Percentiles rank a stretch among this genome's conserved stretches.
Evolutionary conservation across 805 yeast species (phyloP).

Genomic region (Kuraishia hungarica): DNA sequence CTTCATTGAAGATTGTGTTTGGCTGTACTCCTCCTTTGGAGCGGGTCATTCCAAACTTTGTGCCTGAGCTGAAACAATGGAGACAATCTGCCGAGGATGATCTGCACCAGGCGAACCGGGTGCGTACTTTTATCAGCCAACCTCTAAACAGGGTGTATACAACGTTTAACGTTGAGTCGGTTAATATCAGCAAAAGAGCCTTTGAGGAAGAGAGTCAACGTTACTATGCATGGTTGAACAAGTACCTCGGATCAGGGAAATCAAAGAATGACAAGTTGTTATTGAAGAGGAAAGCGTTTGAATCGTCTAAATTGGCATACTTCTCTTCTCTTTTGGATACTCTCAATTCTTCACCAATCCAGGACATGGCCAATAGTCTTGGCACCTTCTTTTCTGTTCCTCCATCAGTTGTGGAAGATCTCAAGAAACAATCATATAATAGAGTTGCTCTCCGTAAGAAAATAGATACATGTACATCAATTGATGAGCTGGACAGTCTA

Average conservation of each 20-base stretch:
- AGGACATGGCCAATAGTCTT: not conserved
- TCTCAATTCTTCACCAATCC: not conserved
- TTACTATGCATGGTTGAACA: slow-evolving; percentile 26
- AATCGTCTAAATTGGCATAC: slow-evolving; percentile 21
- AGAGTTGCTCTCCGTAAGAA: not conserved
- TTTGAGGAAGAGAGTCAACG: slow-evolving; percentile 29
- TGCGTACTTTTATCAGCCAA: slow-evolving; percentile 9
- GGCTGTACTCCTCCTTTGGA: not conserved
- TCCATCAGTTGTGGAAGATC: not conserved
- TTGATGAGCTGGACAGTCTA: not conserved
- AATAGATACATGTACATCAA: not conserved
- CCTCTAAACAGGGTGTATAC: slow-evolving; percentile 9
- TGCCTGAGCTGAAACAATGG: slow-evolving; percentile 1
- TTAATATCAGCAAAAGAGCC: slow-evolving; percentile 12
- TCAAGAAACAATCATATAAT: not conserved
- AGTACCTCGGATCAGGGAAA: slow-evolving; percentile 23
- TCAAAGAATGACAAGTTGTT: slow-evolving; percentile 23
- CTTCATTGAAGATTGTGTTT: not conserved
- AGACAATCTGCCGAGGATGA: slow-evolving; percentile 2
- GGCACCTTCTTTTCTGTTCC: not conserved
- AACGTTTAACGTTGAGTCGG: slow-evolving; percentile 8
- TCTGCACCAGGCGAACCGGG: slow-evolving; percentile 7
- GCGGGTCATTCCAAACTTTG: not conserved
- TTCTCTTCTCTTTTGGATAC: slow-evolving; percentile 18
- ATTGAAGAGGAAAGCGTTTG: slow-evolving; percentile 20